phyloP scores from a whole-genome alignment of 768 basidiomycete species.

The Auricularia auricula-judae region DNA sequence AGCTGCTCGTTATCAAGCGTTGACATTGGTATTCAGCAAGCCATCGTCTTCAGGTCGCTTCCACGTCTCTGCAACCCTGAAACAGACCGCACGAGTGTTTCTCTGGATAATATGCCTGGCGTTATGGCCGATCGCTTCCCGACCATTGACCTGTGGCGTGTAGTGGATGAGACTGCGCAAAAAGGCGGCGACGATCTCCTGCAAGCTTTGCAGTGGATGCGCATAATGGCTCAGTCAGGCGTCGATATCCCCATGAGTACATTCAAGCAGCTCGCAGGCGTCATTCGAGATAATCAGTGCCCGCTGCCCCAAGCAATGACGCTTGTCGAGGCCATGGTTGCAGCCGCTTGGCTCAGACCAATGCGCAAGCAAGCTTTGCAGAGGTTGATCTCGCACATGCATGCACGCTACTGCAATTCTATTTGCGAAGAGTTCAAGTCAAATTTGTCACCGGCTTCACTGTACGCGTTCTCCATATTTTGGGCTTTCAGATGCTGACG shows the following conservation, averaged over 20 bases:
- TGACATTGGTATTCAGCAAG: neutral
- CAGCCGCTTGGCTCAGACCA: constrained; percentile 51
- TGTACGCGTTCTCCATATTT: constrained; percentile 24
- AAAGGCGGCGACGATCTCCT: constrained; percentile 32
- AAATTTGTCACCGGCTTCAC: constrained; percentile 16
- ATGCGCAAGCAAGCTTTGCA: constrained; percentile 51
- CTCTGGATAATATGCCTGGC: constrained; percentile 19
- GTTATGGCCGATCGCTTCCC: constrained; percentile 19
- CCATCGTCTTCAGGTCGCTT: constrained; percentile 19
- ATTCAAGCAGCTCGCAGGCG: constrained; percentile 35
- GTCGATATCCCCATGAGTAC: constrained; percentile 46
- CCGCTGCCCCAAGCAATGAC: constrained; percentile 35
- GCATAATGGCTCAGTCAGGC: constrained; percentile 50
- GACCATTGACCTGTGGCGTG: constrained; percentile 44
- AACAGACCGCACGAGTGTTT: constrained; percentile 31
- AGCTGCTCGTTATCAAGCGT: neutral
- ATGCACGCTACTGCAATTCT: constrained; percentile 30
- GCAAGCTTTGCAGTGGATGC: constrained; percentile 47
- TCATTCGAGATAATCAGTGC: constrained; percentile 27
- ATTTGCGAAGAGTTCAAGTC: constrained; percentile 28
- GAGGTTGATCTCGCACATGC: constrained; percentile 34
- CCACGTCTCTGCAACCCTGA: constrained; percentile 48
- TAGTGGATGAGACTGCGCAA: constrained; percentile 33
- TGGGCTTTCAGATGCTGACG: neutral
- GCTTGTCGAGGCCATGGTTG: constrained; percentile 43